A percentile compares a stretch with the other conserved stretches of the same genome.
These are phyloP conservation scores for Solanum megistacrolobum DNA, from an alignment of 257 asterid genomes.

Conservation along the genomic window DNA sequence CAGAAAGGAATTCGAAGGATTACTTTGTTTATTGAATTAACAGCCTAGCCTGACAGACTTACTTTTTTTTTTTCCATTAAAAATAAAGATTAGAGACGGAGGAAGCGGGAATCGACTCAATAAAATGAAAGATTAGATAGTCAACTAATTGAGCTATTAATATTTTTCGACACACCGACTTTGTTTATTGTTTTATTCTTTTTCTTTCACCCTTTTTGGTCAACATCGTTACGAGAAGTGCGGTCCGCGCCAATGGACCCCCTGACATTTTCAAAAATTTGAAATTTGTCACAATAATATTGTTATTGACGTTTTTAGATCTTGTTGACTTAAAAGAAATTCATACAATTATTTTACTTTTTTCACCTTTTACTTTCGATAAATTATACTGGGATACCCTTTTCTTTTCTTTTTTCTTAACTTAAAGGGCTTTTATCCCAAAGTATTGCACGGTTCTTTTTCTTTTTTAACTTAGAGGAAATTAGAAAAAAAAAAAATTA, in stretches of 20 bases:
- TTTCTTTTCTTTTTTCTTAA: background rate
- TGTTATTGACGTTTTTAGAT: background rate
- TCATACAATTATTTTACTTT: background rate
- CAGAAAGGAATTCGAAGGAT: background rate
- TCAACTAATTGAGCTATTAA: background rate
- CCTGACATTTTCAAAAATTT: background rate
- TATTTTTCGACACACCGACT: background rate
- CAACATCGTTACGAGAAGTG: background rate
- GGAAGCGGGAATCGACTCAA: background rate
- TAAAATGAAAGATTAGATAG: background rate
- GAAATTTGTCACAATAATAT: background rate
- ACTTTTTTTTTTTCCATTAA: background rate
- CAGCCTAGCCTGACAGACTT: background rate
- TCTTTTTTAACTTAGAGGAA: background rate
- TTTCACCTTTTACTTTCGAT: background rate
- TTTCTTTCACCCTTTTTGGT: background rate
- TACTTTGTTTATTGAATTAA: background rate
- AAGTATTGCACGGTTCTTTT: background rate
- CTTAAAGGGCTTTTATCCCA: background rate
- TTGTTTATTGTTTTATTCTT: background rate
- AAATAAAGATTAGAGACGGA: background rate
- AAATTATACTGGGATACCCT: background rate
- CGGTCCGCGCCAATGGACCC: conserved; percentile 1
- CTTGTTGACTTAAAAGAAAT: background rate
- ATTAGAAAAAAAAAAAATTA: no score